Percentiles rank a stretch among this genome's conserved stretches.
Conservation (phyloP, 306 rosid species). For the Parietaria judaica region DNA sequence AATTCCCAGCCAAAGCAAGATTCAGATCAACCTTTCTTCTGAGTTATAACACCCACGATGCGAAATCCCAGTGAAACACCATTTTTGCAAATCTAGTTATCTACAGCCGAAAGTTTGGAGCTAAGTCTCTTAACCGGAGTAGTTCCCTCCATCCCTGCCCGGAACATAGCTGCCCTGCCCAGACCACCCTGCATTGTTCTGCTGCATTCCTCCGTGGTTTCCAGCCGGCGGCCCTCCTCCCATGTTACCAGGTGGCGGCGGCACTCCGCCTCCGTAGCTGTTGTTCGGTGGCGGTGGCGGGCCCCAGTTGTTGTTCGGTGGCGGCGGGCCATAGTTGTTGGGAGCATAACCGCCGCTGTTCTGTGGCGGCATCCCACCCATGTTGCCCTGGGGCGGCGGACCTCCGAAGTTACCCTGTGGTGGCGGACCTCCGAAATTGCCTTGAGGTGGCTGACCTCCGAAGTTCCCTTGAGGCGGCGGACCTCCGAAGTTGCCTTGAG, state of each 20-base stretch:
- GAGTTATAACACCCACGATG: not conserved
- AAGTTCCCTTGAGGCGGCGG: slow-evolving; percentile 12
- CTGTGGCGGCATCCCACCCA: slow-evolving; percentile 4
- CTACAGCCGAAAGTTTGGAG: slow-evolving; percentile 18
- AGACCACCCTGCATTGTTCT: slow-evolving; percentile 27
- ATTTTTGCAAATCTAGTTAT: slow-evolving; percentile 19
- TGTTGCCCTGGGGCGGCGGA: slow-evolving; percentile 25
- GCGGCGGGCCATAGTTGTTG: slow-evolving; percentile 2
- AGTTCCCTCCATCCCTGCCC: slow-evolving; percentile 30
- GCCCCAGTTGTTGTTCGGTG: slow-evolving; percentile 7
- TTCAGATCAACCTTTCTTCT: not conserved
- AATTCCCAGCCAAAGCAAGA: not conserved
- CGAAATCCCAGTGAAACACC: not conserved
- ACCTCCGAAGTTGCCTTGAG: slow-evolving; percentile 4
- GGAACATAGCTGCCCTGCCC: slow-evolving; percentile 30
- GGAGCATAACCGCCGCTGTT: not conserved
- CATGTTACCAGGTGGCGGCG: not conserved
- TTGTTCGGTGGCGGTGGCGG: slow-evolving; percentile 17
- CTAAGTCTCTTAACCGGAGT: slow-evolving; percentile 17
- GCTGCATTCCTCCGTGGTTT: slow-evolving; percentile 7
- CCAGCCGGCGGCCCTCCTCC: not conserved
- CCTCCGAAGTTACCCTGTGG: slow-evolving; percentile 12
- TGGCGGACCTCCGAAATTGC: slow-evolving; percentile 8
- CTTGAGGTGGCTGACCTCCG: slow-evolving; percentile 17
- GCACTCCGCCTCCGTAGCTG: slow-evolving; percentile 15